phyloP scores from a whole-genome alignment of 306 rosid species.

The Morella rubra region DNA sequence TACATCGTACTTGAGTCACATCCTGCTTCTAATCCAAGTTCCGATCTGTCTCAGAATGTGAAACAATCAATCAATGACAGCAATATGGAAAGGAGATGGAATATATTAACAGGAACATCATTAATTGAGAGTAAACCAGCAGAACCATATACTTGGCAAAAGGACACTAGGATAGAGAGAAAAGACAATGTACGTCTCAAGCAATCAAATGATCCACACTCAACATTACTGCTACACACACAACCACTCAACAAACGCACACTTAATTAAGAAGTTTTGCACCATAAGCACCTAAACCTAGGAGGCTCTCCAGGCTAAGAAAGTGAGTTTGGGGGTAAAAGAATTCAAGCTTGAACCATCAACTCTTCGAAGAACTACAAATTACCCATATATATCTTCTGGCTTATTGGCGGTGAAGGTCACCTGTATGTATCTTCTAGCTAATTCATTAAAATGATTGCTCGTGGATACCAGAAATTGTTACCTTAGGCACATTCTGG shows the following conservation, averaged over 20 bases:
- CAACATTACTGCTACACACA: background rate
- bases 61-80: slow-evolving; percentile 26
- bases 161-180: background rate
- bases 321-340: no score
- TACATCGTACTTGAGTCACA: slow-evolving; percentile 63
- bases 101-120: slow-evolving; percentile 13
- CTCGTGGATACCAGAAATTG: background rate
- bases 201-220: background rate
- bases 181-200: background rate
- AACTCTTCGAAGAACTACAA: no score
- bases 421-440: background rate
- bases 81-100: slow-evolving; percentile 10
- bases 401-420: background rate
- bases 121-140: background rate
- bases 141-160: background rate
- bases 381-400: no score
- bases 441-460: background rate
- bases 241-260: background rate
- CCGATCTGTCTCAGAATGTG: slow-evolving; percentile 61
- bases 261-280: no score
- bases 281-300: no score
- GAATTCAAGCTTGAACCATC: no score
- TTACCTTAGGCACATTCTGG: background rate
- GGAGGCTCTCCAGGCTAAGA: no score
- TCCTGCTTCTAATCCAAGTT: slow-evolving; percentile 87